A percentile compares a stretch with the other conserved stretches of the same genome.
Conservation (phyloP, 306 rosid genomes). For the Inga leiocalycina region DNA sequence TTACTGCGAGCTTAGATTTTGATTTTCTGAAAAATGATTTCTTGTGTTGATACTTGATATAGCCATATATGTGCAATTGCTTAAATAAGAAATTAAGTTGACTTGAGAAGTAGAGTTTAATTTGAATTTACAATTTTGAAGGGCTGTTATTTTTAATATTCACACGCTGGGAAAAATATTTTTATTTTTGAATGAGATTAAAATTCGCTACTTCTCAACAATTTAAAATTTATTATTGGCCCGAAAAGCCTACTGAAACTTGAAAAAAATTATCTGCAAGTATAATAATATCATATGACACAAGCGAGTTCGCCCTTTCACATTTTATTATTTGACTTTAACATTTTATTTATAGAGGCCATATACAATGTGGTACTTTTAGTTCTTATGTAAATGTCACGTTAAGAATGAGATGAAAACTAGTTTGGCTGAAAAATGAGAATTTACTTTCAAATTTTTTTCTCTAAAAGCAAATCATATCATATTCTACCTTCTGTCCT, state of each 20-base stretch:
- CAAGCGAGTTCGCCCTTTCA: background rate
- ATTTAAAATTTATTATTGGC: background rate
- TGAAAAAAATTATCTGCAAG: background rate
- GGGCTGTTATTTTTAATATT: background rate
- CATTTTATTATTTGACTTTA: background rate
- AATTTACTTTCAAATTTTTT: background rate
- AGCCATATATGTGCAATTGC: background rate
- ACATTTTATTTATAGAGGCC: background rate
- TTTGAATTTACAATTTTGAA: background rate
- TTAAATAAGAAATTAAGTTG: background rate
- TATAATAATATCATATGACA: background rate
- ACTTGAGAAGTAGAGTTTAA: background rate
- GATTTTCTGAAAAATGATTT: too few species aligned
- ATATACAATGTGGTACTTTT: background rate
- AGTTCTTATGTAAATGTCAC: background rate
- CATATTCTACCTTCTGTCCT: too few species aligned
- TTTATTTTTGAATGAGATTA: background rate
- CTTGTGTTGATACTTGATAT: too few species aligned
- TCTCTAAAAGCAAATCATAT: background rate
- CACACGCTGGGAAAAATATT: too few species aligned
- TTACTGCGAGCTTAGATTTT: too few species aligned
- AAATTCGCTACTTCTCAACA: background rate
- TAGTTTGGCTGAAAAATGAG: background rate
- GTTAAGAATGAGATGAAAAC: background rate
- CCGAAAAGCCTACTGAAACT: background rate